These are phyloP conservation scores for Linnemannia hyalina DNA, from an alignment of 192 early-diverging fungal genomes.

Conservation along the genomic window DNA sequence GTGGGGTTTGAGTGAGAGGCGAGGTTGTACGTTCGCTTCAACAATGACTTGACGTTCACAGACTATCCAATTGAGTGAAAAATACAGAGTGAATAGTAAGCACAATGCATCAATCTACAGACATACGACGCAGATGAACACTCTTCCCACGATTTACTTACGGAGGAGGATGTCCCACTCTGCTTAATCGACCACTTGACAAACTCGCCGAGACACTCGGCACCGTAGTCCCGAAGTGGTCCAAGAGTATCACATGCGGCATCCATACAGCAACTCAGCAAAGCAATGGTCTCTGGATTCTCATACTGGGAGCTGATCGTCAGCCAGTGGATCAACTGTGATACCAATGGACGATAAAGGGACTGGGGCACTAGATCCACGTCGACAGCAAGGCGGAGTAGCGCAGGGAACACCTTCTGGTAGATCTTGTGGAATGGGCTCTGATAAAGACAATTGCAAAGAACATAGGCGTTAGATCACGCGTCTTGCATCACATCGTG, in stretches of 20 bases:
- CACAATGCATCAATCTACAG: neutral
- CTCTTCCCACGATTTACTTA: slow-evolving; percentile 9
- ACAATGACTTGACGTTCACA: slow-evolving; percentile 79
- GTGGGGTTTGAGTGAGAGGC: slow-evolving; percentile 69
- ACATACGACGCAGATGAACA: neutral
- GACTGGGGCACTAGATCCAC: slow-evolving; percentile 78
- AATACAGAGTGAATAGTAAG: neutral
- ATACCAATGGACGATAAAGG: slow-evolving; percentile 72
- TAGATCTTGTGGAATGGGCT: slow-evolving; percentile 76
- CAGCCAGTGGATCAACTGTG: slow-evolving; percentile 86
- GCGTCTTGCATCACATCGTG: neutral
- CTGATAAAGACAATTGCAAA: slow-evolving; percentile 26
- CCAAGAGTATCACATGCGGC: slow-evolving; percentile 66
- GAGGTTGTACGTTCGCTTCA: slow-evolving; percentile 76
- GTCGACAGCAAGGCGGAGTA: slow-evolving; percentile 81
- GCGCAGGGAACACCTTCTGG: slow-evolving; percentile 72
- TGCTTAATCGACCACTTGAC: slow-evolving; percentile 84
- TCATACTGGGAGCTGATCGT: slow-evolving; percentile 82
- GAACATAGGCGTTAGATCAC: neutral
- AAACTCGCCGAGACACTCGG: slow-evolving; percentile 81
- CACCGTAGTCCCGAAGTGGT: slow-evolving; percentile 77
- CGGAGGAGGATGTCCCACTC: slow-evolving; percentile 53
- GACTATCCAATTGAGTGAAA: slow-evolving; percentile 33
- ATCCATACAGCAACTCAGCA: slow-evolving; percentile 78
- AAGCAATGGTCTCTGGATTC: slow-evolving; percentile 80